Evolutionary conservation across 2,329 filamentous ascomycete species (phyloP).

Genomic region (Cladosporium cucumerinum): DNA sequence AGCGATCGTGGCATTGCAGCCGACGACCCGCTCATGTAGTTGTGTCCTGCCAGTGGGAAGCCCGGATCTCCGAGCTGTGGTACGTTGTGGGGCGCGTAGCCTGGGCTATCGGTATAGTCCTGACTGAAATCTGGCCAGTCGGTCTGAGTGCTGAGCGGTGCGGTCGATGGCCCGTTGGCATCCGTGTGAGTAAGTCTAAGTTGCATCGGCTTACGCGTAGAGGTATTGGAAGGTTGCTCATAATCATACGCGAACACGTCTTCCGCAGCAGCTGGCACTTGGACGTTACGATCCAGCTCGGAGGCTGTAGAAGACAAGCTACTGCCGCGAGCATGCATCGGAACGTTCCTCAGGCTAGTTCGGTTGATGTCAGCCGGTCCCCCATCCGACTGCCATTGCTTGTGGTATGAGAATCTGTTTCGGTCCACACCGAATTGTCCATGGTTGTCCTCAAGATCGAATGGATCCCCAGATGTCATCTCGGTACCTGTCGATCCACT

Average conservation of each 20-base stretch:
- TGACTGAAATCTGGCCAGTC: slow-evolving; percentile 24
- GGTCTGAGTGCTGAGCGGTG: slow-evolving; percentile 11
- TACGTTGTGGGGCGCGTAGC: slow-evolving; percentile 9
- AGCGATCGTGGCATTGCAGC: slow-evolving; percentile 18
- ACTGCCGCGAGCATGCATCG: slow-evolving; percentile 33
- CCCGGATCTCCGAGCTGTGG: slow-evolving; percentile 19
- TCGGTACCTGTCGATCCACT: slow-evolving; percentile 37
- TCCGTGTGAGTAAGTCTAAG: background rate
- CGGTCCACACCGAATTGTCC: slow-evolving; percentile 29
- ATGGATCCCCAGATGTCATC: slow-evolving; percentile 45
- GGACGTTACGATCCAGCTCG: slow-evolving; percentile 25
- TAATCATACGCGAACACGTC: slow-evolving; percentile 24
- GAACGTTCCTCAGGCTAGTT: slow-evolving; percentile 28
- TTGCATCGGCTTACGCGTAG: slow-evolving; percentile 10
- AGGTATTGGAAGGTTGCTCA: slow-evolving; percentile 17
- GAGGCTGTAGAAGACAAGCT: slow-evolving; percentile 33
- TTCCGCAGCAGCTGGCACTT: slow-evolving; percentile 21
- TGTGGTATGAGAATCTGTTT: slow-evolving; percentile 35
- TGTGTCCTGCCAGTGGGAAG: slow-evolving; percentile 17
- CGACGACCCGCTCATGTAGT: slow-evolving; percentile 20
- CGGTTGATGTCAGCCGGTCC: slow-evolving; percentile 25
- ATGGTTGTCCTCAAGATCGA: slow-evolving; percentile 47
- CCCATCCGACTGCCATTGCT: slow-evolving; percentile 36
- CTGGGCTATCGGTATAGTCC: slow-evolving; percentile 19
- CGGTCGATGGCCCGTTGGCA: background rate